Conservation (phyloP, 2,329 filamentous ascomycete species). For the Mariannaea sp. region DNA sequence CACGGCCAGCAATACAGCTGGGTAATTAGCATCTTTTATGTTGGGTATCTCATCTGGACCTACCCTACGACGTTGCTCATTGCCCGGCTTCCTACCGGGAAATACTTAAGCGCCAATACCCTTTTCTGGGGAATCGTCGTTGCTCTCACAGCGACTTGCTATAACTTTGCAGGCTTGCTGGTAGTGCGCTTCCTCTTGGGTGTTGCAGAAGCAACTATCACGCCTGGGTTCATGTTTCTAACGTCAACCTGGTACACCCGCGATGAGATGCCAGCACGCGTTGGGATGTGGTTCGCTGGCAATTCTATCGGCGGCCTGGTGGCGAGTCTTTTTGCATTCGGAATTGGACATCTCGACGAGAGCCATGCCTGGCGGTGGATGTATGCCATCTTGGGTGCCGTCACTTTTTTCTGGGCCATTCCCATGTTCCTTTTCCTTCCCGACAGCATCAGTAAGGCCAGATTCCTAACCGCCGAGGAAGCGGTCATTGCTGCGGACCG, state of each 20-base stretch:
- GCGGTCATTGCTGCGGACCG: constrained; percentile 53
- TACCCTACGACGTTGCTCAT: constrained; percentile 56
- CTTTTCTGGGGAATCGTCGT: constrained; percentile 57
- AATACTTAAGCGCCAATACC: constrained; percentile 53
- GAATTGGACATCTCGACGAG: constrained; percentile 57
- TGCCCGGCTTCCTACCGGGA: constrained; percentile 52
- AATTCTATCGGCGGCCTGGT: constrained; percentile 55
- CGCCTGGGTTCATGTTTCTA: constrained; percentile 60
- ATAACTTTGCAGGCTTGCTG: constrained; percentile 55
- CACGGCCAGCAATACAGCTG: constrained; percentile 64
- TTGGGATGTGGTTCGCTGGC: constrained; percentile 61
- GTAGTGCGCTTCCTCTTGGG: constrained; percentile 58
- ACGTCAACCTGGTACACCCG: constrained; percentile 62
- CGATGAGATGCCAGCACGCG: constrained; percentile 58
- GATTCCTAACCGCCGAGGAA: constrained; percentile 61
- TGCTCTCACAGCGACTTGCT: constrained; percentile 51
- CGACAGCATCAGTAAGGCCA: constrained; percentile 58
- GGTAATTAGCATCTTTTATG: constrained; percentile 54
- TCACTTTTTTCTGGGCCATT: constrained; percentile 57
- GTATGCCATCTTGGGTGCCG: constrained; percentile 59
- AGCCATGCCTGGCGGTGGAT: constrained; percentile 59
- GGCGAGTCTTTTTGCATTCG: constrained; percentile 58
- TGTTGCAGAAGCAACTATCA: constrained; percentile 58
- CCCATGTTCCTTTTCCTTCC: constrained; percentile 55
- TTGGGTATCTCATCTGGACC: constrained; percentile 55